phyloP scores from a whole-genome alignment of 345 rosid genomes.

The Dimocarpus longan region DNA sequence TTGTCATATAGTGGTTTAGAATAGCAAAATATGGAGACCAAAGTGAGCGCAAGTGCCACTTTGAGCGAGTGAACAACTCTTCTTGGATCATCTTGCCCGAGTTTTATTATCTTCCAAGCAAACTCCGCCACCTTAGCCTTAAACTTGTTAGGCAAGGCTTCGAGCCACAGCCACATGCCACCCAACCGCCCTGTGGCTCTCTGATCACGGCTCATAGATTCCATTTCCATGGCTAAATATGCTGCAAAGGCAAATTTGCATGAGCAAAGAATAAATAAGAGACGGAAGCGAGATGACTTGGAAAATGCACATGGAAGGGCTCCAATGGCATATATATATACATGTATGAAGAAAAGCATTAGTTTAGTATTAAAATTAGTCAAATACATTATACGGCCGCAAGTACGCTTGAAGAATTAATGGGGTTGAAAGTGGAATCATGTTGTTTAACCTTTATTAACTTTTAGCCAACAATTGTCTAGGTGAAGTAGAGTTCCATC shows the following conservation, averaged over 20 bases:
- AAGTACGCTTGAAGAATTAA: constrained; percentile 15
- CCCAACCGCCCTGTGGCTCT: neutral
- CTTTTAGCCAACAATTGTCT: neutral
- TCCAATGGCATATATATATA: neutral
- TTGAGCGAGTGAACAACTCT: constrained; percentile 70
- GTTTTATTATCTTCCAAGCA: constrained; percentile 31
- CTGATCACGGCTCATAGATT: constrained; percentile 8
- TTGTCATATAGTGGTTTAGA: constrained; percentile 59
- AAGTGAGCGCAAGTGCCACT: constrained; percentile 64
- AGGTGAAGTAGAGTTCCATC: neutral
- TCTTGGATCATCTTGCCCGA: constrained; percentile 71
- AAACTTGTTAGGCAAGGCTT: constrained; percentile 19
- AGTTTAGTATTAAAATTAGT: neutral
- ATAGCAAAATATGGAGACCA: constrained; percentile 65
- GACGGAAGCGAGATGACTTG: neutral
- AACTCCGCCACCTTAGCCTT: constrained; percentile 21
- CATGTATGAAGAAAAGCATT: too few relatives aligned
- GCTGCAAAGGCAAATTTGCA: neutral
- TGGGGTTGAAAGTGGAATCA: neutral
- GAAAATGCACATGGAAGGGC: constrained; percentile 15
- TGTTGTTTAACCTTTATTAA: neutral
- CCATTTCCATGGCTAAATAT: constrained; percentile 27
- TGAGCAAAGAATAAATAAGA: neutral
- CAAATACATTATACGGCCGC: constrained; percentile 15
- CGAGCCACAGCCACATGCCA: constrained; percentile 13